phyloP scores from a whole-genome alignment of 1,284 basidiomycete genomes.

The Cryptococcus sp. region DNA sequence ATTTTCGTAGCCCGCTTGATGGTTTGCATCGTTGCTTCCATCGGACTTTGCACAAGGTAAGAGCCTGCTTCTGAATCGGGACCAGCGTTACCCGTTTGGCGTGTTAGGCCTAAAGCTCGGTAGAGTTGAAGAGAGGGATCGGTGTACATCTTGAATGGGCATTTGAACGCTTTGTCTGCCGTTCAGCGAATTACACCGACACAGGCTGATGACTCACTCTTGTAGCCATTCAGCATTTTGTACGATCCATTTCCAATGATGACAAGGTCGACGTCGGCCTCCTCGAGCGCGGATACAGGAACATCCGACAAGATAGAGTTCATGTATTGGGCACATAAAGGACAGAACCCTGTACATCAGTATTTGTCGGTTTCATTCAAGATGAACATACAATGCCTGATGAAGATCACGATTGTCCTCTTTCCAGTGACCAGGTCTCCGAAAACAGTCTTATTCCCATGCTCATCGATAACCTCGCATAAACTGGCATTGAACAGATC shows the following conservation, averaged over 20 bases:
- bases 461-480: constrained; percentile 62
- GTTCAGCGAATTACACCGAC: too few species aligned
- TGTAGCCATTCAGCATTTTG: constrained; percentile 33
- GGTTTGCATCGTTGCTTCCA: constrained; percentile 30
- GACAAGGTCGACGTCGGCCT: constrained; percentile 51
- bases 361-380: background rate
- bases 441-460: constrained; percentile 63
- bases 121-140: constrained; percentile 71
- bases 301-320: constrained; percentile 58
- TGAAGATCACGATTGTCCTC: constrained; percentile 60
- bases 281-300: constrained; percentile 55
- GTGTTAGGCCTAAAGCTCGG: constrained; percentile 68
- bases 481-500: constrained; percentile 59
- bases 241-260: constrained; percentile 65
- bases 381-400: constrained; percentile 43
- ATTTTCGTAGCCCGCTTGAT: constrained; percentile 48
- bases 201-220: constrained; percentile 13
- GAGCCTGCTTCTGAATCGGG: constrained; percentile 54
- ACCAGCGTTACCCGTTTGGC: constrained; percentile 54
- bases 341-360: constrained; percentile 53
- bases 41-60: constrained; percentile 44
- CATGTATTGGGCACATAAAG: constrained; percentile 79
- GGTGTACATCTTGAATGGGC: constrained; percentile 60
- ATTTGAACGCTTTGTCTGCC: constrained; percentile 53
- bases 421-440: constrained; percentile 61